Base-by-base conservation (phyloP, 2,329 filamentous ascomycete species). In the Colletotrichum gloeosporioides region DNA sequence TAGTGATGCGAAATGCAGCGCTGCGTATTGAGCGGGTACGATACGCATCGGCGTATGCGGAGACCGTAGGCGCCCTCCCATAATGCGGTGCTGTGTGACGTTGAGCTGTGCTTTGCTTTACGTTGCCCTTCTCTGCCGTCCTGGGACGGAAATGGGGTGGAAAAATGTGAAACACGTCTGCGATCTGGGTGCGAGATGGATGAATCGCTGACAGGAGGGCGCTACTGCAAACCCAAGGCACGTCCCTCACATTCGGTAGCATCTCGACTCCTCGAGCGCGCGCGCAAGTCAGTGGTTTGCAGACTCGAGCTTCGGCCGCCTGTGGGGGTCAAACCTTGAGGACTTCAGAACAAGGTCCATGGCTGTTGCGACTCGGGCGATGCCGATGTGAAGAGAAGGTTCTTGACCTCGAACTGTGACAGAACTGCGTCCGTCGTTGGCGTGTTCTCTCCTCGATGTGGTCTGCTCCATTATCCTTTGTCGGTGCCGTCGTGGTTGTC, bases 151-250 rank as follows among this genome's bases (percentile, higher is more conserved):
- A 73, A 65, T 57, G 64, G 63, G 44, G 70, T 59, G 57, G 70
- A n/a, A 32, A 59, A 61, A 64, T 69, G 49, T 76, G 70, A 76
- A 73, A 76, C 74, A 65, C 32, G 59, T 29, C 57, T 36, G 59
- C 74, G 64, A 64, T 62, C 44, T 64, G 44, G 64, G 39, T 49
- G 31, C 71, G 63, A 72, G 73, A 68, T 34, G 63, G 73, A 69
- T 34, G 74, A 73, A 36, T 76, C 63, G 64, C 49, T 76, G 70
- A 67, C 69, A 75, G 62, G 69, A 72, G 34, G 73, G 29, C 69
- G 63, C 63, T 61, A 65, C 27, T 65, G 64, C 57, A 73, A 49
- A 69, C 57, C 25, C 44, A 29, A 61, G 64, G 70, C 44, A 76
- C 22, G 59, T 64, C n/a, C 64, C 44, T 68, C 73, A 64, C 25